phyloP scores from a whole-genome alignment of 108 stramenopile genomes.

The Cyclotella sp. region DNA sequence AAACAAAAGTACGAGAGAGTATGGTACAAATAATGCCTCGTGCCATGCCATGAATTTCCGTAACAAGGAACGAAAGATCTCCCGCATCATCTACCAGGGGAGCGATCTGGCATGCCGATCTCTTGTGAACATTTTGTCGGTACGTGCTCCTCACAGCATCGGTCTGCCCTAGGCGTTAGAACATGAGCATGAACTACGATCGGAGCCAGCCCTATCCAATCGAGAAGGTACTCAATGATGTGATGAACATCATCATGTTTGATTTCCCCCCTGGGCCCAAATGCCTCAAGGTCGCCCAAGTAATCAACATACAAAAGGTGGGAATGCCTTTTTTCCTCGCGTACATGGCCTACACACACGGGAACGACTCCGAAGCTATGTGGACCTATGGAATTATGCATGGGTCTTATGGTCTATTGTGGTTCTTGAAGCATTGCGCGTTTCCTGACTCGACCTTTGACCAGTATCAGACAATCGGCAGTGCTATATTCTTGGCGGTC shows the following conservation, averaged over 20 bases:
- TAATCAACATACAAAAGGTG: constrained; percentile 9
- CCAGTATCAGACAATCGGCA: constrained; percentile 2
- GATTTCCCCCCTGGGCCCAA: constrained; percentile 5
- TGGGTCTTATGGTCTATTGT: not conserved
- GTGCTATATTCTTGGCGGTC: not conserved
- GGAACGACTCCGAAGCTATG: constrained; percentile 5
- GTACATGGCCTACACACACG: not conserved
- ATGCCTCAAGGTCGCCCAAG: constrained; percentile 1
- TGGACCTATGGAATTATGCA: constrained; percentile 4
- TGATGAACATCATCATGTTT: constrained; percentile 8
- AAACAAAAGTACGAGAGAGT: too few relatives aligned
- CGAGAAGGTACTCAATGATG: not conserved
- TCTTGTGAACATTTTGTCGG: too few relatives aligned
- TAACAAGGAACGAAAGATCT: too few relatives aligned
- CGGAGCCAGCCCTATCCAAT: too few relatives aligned
- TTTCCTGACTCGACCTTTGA: constrained; percentile 5
- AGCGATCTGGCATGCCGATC: too few relatives aligned
- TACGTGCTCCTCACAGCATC: too few relatives aligned
- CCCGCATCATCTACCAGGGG: too few relatives aligned
- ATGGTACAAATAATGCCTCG: too few relatives aligned
- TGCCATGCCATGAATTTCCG: too few relatives aligned
- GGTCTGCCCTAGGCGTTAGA: too few relatives aligned
- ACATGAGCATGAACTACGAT: too few relatives aligned
- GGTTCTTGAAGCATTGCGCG: constrained; percentile 6
- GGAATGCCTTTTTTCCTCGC: constrained; percentile 1